phyloP scores from a whole-genome alignment of 139 green algal genomes.

The Volvox reticuliferus region DNA sequence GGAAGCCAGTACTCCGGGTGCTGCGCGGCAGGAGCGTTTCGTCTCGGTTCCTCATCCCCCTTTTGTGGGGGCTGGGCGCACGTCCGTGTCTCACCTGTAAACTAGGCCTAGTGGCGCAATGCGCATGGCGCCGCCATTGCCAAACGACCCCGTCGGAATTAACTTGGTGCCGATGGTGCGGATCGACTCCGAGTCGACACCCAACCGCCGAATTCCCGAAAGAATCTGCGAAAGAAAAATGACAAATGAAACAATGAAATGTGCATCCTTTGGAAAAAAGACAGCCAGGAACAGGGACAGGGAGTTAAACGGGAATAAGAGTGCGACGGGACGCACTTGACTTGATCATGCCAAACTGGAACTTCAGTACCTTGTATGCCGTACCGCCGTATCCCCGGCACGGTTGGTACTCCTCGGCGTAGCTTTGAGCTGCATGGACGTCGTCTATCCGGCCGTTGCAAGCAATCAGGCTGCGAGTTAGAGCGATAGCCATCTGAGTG shows the following conservation, averaged over 20 bases:
- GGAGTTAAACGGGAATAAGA: too few species aligned
- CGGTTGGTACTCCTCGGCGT: slow-evolving; percentile 39
- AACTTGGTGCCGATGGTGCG: slow-evolving; percentile 34
- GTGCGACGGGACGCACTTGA: too few species aligned
- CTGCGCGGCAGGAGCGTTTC: too few species aligned
- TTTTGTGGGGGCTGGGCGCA: too few species aligned
- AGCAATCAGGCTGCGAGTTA: slow-evolving; percentile 52
- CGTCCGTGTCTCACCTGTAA: slow-evolving; percentile 38
- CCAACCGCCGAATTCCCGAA: not conserved
- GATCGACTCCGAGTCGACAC: not conserved
- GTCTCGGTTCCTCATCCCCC: too few species aligned
- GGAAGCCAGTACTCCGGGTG: too few species aligned
- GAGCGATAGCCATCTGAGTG: slow-evolving; percentile 60
- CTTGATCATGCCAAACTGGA: too few species aligned
- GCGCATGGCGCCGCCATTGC: slow-evolving; percentile 64
- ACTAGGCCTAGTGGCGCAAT: slow-evolving; percentile 67
- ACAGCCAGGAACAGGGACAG: too few species aligned
- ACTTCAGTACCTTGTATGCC: slow-evolving; percentile 44
- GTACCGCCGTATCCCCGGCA: slow-evolving; percentile 52
- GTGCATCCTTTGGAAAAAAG: too few species aligned
- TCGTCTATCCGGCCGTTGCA: slow-evolving; percentile 16
- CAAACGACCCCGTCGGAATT: slow-evolving; percentile 56
- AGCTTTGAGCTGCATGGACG: slow-evolving; percentile 24
- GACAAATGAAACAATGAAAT: too few species aligned
- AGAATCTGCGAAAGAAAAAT: too few species aligned